Base-by-base conservation (phyloP, 2,329 filamentous ascomycete genomes). In the Tolypocladium ophioglossoides region DNA sequence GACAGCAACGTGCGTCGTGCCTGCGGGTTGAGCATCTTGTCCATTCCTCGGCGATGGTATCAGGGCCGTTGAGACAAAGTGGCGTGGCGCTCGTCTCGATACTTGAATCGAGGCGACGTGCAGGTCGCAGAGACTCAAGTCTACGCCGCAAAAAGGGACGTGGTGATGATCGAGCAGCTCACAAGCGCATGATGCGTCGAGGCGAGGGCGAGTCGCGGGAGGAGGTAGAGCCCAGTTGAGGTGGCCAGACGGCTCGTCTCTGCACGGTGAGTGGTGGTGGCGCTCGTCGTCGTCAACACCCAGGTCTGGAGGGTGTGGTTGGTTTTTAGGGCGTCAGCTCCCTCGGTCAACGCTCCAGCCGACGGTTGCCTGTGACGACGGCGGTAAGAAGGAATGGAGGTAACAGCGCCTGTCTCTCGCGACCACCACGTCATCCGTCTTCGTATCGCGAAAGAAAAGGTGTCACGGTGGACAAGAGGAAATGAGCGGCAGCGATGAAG, bases 1-100 rank as follows among this genome's bases (percentile, higher is more conserved):
- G 65, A 60, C 55, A 65, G 58, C 52, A 67, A 58, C 52, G 63
- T 61, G 52, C 66, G 67, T 54, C 65, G 58, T 34, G 56, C 60
- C 47, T 65, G 60, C 38, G 64, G 59, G 40, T 63, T 63, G 56
- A 70, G 64, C 64, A 69, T 69, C 56, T 69, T 72, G 54, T 57
- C 59, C 66, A 63, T 61, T 53, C 52, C 55, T 53, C 38, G 7
- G 56, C 40, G 32, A 49, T 18, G 30, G 32, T 8, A 32, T 20
- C 9, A 34, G 32, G 27, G 32, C 3, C 44, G 16, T n/a, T n/a
- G 44, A 32, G 27, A 47, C 41, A 18, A 18, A 14, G 16, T 8
- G 41, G 41, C 24, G 24, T 8, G 24, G 24, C 41, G 41, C 41
- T 30, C 41, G 41, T 47, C 41, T 47, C 41, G 41, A 32, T 11